Percentiles rank a stretch among this genome's conserved stretches.
Conservation (phyloP, 2,329 filamentous ascomycete species). For the Cercospora sp. region DNA sequence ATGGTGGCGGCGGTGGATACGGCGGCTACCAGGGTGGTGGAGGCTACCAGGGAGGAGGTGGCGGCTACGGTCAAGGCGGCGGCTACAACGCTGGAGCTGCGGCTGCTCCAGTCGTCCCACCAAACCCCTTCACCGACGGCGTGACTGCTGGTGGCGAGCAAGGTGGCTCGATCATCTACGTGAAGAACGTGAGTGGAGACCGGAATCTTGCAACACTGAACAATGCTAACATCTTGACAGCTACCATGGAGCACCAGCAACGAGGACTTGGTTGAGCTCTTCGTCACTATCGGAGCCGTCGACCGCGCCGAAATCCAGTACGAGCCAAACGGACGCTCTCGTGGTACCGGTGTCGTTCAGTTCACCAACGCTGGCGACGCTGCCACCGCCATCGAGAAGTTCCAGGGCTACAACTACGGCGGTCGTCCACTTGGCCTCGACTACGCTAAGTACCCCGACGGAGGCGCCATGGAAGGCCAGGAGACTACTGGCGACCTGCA, state of each 20-base stretch:
- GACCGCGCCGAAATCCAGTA: conserved; percentile 99
- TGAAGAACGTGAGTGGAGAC: conserved; percentile 79
- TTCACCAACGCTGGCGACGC: conserved; percentile 83
- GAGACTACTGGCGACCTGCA: conserved; percentile 74
- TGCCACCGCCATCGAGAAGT: conserved; percentile 92
- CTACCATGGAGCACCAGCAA: conserved; percentile 99
- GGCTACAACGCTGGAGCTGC: conserved; percentile 47
- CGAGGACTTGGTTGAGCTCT: conserved; percentile 92
- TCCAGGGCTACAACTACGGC: conserved; percentile 96
- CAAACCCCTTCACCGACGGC: conserved; percentile 92
- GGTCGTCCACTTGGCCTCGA: conserved; percentile 89
- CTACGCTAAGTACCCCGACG: conserved; percentile 88
- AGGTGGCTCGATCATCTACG: conserved; percentile 81
- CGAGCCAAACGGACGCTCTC: conserved; percentile 91
- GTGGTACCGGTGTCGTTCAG: conserved; percentile 93
- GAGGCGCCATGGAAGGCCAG: conserved; percentile 79
- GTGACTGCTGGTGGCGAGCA: conserved; percentile 80
- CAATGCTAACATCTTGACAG: conserved; percentile 51
- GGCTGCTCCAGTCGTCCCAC: conserved; percentile 49
- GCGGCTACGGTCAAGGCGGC: conserved; percentile 51
- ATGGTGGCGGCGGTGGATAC: conserved; percentile 63
- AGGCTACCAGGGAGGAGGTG: conserved; percentile 43
- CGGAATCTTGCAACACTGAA: conserved; percentile 29
- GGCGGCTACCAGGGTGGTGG: conserved; percentile 60
- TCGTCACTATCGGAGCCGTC: conserved; percentile 96